Evolutionary conservation across 805 yeast species (phyloP), one percentile per base, ranked within the genome.

Genomic region (Pichia insulana): DNA sequence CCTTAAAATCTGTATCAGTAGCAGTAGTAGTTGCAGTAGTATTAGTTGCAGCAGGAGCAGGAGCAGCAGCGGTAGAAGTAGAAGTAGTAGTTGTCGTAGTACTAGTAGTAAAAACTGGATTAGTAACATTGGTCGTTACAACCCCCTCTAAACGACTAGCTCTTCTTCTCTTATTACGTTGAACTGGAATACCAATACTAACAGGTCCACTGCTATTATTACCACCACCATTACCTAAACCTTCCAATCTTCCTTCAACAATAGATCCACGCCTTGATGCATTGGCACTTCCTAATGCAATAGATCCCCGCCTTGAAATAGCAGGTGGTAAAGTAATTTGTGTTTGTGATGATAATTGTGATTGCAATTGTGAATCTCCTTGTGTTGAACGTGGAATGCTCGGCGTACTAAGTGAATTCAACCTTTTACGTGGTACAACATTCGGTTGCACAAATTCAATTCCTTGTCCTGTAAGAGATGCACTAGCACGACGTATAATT

Each of bases 111-210:
- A n/a, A n/a, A n/a, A n/a, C n/a, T n/a, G n/a, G n/a, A n/a, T n/a
- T n/a, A n/a, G n/a, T n/a, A n/a, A n/a, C n/a, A n/a, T n/a, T n/a
- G n/a, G n/a, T n/a, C n/a, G n/a, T 22, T 22, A 22, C 25, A 22
- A 22, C 25, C 8, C 25, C 31, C 10, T 28, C 31, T 28, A 34
- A 31, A 9, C 39, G 41, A 40, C 73, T 63, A 50, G 72, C 68
- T 44, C 66, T 67, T 38, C 61, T 44, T 32, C 41, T 50, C 15
- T 38, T 45, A n/a, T 38, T 35, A 12, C 27, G 31, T 7, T 37
- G 22, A 10, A 43, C 39, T 7, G 53, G 48, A 12, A 48, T 44
- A 13, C 31, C 31, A 28, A 28, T 28, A 28, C 31, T 28, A 28
- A 28, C 31, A 20, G 43, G 15, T 30, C 35, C 34, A n/a, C n/a